Base-by-base conservation (phyloP, 352 stramenopile species). In the Phytophthora fragariaefolia region DNA sequence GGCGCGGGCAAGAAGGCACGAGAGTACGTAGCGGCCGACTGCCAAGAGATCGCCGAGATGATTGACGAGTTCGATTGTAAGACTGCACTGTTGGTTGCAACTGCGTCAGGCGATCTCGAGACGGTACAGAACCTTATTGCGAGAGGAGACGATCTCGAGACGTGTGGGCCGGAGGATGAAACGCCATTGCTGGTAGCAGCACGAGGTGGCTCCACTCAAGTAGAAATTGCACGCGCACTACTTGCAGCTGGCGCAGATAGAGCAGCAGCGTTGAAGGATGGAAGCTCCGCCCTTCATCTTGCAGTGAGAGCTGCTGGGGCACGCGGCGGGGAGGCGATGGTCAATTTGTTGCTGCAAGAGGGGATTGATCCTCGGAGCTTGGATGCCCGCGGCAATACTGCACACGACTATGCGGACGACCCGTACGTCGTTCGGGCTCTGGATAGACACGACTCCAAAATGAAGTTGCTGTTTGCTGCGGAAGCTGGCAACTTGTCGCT, bases 281-380 rank as follows among this genome's bases (percentile, higher is more conserved):
- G 63, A 20, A 71, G 63, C 18, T 65, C 45, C 4, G 63, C 63
- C 5, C 63, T 71, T 10, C 63, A 71, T 27, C 40, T 71, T 34
- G 63, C 63, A 7, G 63, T 71, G 27, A 71, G 51, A 71, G 55
- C 63, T 56, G 63, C 63, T 34, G 63, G 63, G 13, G 63, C 63
- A 7, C 54, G 63, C n/a, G 63, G 63, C 18, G 63, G 63, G 5
- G 54, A 54, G 17, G 20, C 50, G 8, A 71, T 71, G 63, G 54
- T 66, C 8, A 47, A 24, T 18, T 28, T 71, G 45, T 20, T 71
- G 38, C 18, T 71, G 30, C 27, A 66, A 55, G 54, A 68, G 56
- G 62, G 55, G 23, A 55, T 71, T 28, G 64, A 69, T 24, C 49
- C 54, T 9, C 46, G 60, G 6, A 71, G 63, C 20, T 3, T 71